A percentile compares a stretch with the other conserved stretches of the same genome.
phyloP scores from a whole-genome alignment of 768 basidiomycete species.

The Serendipita sp. region DNA sequence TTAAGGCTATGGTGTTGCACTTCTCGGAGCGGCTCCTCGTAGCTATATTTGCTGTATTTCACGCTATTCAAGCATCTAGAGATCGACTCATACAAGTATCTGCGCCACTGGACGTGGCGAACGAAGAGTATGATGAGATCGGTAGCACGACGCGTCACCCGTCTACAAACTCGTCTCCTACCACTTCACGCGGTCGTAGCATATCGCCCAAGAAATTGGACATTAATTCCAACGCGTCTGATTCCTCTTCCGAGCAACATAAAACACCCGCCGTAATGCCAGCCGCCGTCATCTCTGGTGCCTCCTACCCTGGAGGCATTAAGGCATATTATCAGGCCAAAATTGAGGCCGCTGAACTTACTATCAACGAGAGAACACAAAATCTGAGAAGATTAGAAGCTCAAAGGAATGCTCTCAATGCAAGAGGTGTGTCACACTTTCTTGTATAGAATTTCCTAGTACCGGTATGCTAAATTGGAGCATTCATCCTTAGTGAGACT shows the following conservation, averaged over 20 bases:
- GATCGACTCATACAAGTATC: not conserved
- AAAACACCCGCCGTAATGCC: slow-evolving; percentile 4
- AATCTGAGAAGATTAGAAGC: slow-evolving; percentile 91
- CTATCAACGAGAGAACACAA: slow-evolving; percentile 93
- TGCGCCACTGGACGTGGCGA: not conserved
- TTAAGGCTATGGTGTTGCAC: not conserved
- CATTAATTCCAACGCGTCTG: not conserved
- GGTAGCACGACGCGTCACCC: not conserved
- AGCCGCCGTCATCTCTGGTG: not conserved
- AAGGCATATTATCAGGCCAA: slow-evolving; percentile 92
- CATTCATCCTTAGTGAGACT: slow-evolving; percentile 45
- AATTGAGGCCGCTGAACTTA: slow-evolving; percentile 81
- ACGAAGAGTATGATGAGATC: not conserved
- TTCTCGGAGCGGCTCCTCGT: not conserved
- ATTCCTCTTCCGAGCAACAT: not conserved
- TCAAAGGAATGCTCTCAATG: slow-evolving; percentile 92
- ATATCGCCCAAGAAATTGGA: not conserved
- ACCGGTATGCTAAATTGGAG: slow-evolving; percentile 6
- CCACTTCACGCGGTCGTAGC: not conserved
- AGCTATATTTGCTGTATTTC: not conserved
- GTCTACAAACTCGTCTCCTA: not conserved
- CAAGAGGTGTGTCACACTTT: slow-evolving; percentile 44
- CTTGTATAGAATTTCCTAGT: not conserved
- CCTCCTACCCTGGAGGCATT: slow-evolving; percentile 36
- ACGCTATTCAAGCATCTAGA: not conserved